These are phyloP conservation scores for Pulveroboletus ravenelii DNA, from an alignment of 768 basidiomycete species.

Conservation along the genomic window DNA sequence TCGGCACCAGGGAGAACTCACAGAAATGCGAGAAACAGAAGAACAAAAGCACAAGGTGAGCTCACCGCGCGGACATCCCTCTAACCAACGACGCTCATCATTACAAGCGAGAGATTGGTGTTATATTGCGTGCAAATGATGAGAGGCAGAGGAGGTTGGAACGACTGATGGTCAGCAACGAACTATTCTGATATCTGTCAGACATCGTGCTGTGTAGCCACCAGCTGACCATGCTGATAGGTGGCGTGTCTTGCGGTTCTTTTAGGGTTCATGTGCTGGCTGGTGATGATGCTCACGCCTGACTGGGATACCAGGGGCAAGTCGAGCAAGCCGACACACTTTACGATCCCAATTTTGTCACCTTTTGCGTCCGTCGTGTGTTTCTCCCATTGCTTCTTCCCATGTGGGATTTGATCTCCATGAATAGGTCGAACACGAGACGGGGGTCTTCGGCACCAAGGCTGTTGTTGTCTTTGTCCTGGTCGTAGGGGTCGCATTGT, in stretches of 20 bases:
- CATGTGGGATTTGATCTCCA: constrained; percentile 1
- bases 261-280: constrained; percentile 18
- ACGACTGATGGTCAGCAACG: constrained; percentile 43
- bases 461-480: constrained; percentile 39
- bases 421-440: constrained; percentile 68
- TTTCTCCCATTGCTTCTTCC: background rate
- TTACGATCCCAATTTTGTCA: constrained; percentile 74
- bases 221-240: constrained; percentile 16
- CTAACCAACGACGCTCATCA: background rate
- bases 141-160: constrained; percentile 48
- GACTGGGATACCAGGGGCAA: constrained; percentile 8
- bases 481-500: constrained; percentile 38
- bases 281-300: constrained; percentile 17
- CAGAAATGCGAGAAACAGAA: constrained; percentile 35
- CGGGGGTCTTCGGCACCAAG: constrained; percentile 53
- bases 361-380: constrained; percentile 73
- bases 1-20: constrained; percentile 48
- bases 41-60: constrained; percentile 47
- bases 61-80: background rate
- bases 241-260: constrained; percentile 21
- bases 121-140: constrained; percentile 39
- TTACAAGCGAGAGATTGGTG: constrained; percentile 41
- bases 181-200: background rate
- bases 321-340: constrained; percentile 43
- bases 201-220: constrained; percentile 1